Base-by-base conservation (phyloP, 306 rosid genomes). In the Canavalia ensiformis region DNA sequence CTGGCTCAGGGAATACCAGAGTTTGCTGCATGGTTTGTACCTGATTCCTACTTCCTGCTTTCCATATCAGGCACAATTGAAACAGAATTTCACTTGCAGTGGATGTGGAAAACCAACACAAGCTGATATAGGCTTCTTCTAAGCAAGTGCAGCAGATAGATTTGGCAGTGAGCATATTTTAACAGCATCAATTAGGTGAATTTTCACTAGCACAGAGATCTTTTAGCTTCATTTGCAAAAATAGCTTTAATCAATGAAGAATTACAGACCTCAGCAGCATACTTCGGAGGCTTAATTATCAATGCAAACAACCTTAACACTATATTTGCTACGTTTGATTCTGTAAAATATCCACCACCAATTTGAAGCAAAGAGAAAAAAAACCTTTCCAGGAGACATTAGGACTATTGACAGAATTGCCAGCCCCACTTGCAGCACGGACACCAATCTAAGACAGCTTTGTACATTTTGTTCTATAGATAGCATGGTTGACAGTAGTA, bases 301-400 rank as follows among this genome's bases (percentile, higher is more conserved):
- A 93, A 79, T 77, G 87, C 85, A 84, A 95, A 81, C 64, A 95
- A 82, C 68, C 80, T 79, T 76, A 85, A 74, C 75, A 93, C 81
- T 56, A 93, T 80, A 75, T 78, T 85, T 82, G 89, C 84, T 74
- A 88, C 72, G 33, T 90, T 78, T 58, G 91, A 80, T 79, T 79
- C 83, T 13, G 87, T 80, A 33, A 90, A 81, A 65, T 42, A 68
- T 63, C 81, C 91, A 2, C 84, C 87, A 30, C 97, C 95, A 83
- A 84, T 81, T 87, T 91, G 99, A 88, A 95, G 97, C 90, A 95
- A 83, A 77, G 88, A 18, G 25, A 86, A 56, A 93, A 95, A 74
- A 95, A 95, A 60, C 95, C 97, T 90, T 93, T 95, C 99, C 99
- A 95, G 25, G 94, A 90, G 69, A 88, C 87, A 65, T 92, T 95